Evolutionary conservation across 2,329 filamentous ascomycete genomes (phyloP).

Genomic region (Lachnellula subtilissima): DNA sequence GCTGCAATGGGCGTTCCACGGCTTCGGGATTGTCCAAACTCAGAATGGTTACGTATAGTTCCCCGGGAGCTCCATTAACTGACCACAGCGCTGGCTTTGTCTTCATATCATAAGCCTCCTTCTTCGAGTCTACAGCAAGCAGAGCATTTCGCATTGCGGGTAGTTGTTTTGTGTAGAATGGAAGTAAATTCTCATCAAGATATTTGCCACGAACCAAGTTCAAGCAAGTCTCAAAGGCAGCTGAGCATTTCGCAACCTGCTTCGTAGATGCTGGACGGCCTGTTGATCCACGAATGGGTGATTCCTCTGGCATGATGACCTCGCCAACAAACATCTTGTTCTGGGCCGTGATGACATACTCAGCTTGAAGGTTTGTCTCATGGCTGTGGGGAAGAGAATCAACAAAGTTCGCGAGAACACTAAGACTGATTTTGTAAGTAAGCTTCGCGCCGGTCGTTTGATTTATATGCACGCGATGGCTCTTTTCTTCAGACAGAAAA

Average conservation of each 20-base stretch:
- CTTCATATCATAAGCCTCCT: constrained; percentile 70
- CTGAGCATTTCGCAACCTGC: constrained; percentile 76
- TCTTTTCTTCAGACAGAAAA: constrained; percentile 45
- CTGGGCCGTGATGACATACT: constrained; percentile 58
- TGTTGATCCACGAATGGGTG: constrained; percentile 62
- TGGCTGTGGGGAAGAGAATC: constrained; percentile 55
- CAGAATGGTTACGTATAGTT: constrained; percentile 59
- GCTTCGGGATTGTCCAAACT: constrained; percentile 51
- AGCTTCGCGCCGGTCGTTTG: constrained; percentile 68
- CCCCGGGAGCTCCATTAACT: constrained; percentile 39
- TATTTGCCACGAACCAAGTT: constrained; percentile 60
- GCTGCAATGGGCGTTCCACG: constrained; percentile 54
- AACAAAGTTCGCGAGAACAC: constrained; percentile 68
- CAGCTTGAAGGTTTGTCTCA: constrained; percentile 36
- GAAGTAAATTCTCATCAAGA: constrained; percentile 70
- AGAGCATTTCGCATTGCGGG: constrained; percentile 84
- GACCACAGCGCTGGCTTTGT: constrained; percentile 75
- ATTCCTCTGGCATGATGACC: constrained; percentile 69
- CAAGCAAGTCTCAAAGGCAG: constrained; percentile 79
- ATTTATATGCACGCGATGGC: constrained; percentile 47
- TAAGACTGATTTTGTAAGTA: constrained; percentile 69
- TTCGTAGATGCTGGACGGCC: constrained; percentile 66
- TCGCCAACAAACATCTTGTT: constrained; percentile 67
- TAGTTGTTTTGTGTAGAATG: constrained; percentile 64
- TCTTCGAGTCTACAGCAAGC: constrained; percentile 75